Evolutionary conservation across 371 early-diverging fungal species (phyloP), one percentile per base, ranked within the genome.

Genomic region (Lichtheimia ornata): DNA sequence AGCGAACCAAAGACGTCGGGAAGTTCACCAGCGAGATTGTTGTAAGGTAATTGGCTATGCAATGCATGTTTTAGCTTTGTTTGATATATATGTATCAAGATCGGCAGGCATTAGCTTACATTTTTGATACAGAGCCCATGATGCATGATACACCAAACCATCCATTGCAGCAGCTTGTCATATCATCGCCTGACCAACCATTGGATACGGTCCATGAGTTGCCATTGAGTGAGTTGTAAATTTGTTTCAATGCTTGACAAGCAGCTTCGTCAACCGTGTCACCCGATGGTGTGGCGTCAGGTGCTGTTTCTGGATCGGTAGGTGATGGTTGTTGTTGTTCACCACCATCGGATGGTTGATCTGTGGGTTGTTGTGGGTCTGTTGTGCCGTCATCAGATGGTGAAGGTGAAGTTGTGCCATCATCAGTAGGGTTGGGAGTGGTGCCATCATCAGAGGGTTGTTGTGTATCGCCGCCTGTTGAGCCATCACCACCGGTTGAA

Each of bases 21-120:
- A 12, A 84, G 68, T 15, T 73, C 68, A 22, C 85, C 85, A 51
- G 59, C 69, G 5, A 84, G 64, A 18, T 80, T 76, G 43, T 83
- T 84, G 53, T 71, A 66, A 28, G 77, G 70, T 22, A 83, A 68
- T 47, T 78, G 68, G 22, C 85, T 84, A 53, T 2, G 25, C 35
- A 45, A 47, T n/a, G 47, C 35, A 35, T 35, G 35, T 6, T 35
- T 35, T 35, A 35, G 35, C 35, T 35, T 35, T 28, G 28, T 28
- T 28, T 28, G 28, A 28, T 28, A 28, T 35, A 35, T 35, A 9
- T 7, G 7, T 7, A 35, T 35, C 5, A 35, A 35, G 35, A 11
- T 35, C 35, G 35, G 11, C 35, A 35, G 35, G 11, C 35, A 35
- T 35, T 35, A 35, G 35, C 63, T 76, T 71, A 81, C 81, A 81